phyloP scores from a whole-genome alignment of 1,284 basidiomycete species.

The Cutaneotrichosporon daszewskae region DNA sequence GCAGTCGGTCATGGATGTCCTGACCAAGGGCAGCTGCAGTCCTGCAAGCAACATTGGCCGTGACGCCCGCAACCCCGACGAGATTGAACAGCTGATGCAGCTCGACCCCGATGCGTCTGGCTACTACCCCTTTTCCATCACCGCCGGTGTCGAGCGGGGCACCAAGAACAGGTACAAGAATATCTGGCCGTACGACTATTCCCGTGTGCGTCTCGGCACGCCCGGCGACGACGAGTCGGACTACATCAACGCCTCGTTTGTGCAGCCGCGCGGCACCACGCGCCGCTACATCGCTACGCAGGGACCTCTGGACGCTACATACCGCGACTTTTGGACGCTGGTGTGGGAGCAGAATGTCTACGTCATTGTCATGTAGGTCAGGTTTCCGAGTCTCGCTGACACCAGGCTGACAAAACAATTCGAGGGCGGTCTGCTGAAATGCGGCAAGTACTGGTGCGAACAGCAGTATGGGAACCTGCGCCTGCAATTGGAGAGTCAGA shows the following conservation, averaged over 20 bases:
- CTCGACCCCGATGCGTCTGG: conserved; percentile 5
- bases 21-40: conserved; percentile 5
- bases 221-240: conserved; percentile 60
- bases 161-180: conserved; percentile 84
- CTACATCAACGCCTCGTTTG: conserved; percentile 88
- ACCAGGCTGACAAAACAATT: conserved; percentile 86
- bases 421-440: conserved; percentile 83
- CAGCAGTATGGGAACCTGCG: conserved; percentile 64
- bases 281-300: conserved; percentile 92
- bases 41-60: not conserved
- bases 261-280: conserved; percentile 73
- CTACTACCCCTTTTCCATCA: conserved; percentile 82
- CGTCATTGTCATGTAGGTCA: conserved; percentile 61
- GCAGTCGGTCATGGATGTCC: conserved; percentile 75
- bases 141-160: conserved; percentile 91
- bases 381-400: conserved; percentile 57
- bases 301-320: conserved; percentile 85
- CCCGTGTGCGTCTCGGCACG: conserved; percentile 64
- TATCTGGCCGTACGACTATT: conserved; percentile 87
- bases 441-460: conserved; percentile 83
- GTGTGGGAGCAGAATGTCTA: conserved; percentile 54
- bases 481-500: conserved; percentile 60
- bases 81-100: conserved; percentile 21
- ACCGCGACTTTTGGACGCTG: conserved; percentile 83
- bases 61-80: conserved; percentile 13